Evolutionary conservation across 257 asterid genomes (phyloP), one percentile per base, ranked within the genome.

Genomic region (Thymus mandschuricus): DNA sequence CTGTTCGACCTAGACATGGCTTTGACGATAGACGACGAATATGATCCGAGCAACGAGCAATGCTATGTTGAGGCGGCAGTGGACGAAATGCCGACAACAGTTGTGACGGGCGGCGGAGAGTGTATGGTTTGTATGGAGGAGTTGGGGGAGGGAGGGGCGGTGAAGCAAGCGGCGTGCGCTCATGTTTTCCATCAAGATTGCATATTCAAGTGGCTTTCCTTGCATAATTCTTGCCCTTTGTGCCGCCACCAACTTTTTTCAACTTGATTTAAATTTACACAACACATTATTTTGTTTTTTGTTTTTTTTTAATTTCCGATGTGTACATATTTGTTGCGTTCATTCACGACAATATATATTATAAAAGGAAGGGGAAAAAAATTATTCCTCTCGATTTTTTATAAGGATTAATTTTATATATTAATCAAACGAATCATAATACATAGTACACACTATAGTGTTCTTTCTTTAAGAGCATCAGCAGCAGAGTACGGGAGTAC

Each of bases 131-230:
- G 83, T 63, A 66, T 75, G 75, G 64, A 66, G 71, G 74, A 70
- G n/a, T 75, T 65, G 15, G 15, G 35, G 2, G 41, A 7, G 10
- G 78, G 70, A 2, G 64, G 21, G 27, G 43, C 64, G 44, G 64
- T 44, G 5, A 79, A 49, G 72, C 68, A 45, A 46, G 43, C 66
- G 15, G 38, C 64, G 3, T 79, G 83, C 51, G 83, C 78, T 46
- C 83, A 79, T 46, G 69, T 75, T 8, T 79, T 79, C 52, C 83
- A 75, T 52, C 40, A 51, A 2, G 27, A 35, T 49, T 79, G 83
- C 45, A 75, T 79, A 29, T 44, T 12, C 3, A 64, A 30, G 28
- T 79, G 83, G 80, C 75, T 71, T 8, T 56, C 69, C 30, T 10
- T 52, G 40, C 75, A 71, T 12, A 40, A 56, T 48, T 75, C 80